A percentile compares a stretch with the other conserved stretches of the same genome.
These are phyloP conservation scores for Neocatenulostroma microsporum DNA, from an alignment of 2,329 filamentous ascomycete species.

Conservation along the genomic window DNA sequence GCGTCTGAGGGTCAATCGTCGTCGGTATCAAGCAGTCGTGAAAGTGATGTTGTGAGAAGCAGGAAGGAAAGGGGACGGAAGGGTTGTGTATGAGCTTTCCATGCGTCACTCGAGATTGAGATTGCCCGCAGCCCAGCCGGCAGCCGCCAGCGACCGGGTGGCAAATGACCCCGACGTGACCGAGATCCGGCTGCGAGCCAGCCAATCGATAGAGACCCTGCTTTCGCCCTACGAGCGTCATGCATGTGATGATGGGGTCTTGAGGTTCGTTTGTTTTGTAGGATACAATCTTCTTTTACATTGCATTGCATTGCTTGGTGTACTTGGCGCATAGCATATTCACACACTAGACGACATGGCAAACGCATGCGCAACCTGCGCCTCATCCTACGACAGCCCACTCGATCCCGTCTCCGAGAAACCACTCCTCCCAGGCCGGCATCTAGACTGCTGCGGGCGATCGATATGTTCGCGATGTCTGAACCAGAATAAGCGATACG, in stretches of 20 bases:
- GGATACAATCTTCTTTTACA: too few species aligned
- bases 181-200: background rate
- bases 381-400: constrained; percentile 18
- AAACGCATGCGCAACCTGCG: constrained; percentile 27
- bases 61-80: background rate
- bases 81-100: background rate
- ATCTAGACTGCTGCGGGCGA: constrained; percentile 61
- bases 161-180: constrained; percentile 3
- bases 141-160: constrained; percentile 6
- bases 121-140: background rate
- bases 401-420: constrained; percentile 44
- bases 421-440: constrained; percentile 51
- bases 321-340: background rate
- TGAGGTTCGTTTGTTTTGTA: too few species aligned
- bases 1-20: constrained; percentile 11
- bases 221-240: too few species aligned
- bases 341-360: too few species aligned
- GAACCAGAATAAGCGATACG: constrained; percentile 60
- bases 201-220: constrained; percentile 6
- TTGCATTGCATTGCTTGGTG: too few species aligned
- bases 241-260: constrained; percentile 4
- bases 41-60: background rate
- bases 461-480: constrained; percentile 66
- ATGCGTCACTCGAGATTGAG: constrained; percentile 1
- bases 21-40: background rate